Evolutionary conservation across 2,329 filamentous ascomycete genomes (phyloP).

Genomic region (Incumbomyces delicatus): DNA sequence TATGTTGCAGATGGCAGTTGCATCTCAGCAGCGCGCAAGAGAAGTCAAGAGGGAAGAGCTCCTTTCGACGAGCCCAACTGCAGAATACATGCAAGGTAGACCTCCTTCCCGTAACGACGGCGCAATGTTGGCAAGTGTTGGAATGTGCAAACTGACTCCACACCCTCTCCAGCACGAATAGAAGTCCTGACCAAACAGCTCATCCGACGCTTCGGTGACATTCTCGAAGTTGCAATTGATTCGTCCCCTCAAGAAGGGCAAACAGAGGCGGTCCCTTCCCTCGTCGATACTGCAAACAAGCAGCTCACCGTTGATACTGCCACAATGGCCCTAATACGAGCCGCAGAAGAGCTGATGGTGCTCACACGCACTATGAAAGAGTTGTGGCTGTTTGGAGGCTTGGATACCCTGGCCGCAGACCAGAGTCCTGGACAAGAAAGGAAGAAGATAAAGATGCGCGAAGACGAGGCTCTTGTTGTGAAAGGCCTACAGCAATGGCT

Average conservation of each 20-base stretch:
- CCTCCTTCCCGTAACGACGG: neutral
- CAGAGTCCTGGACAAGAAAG: constrained; percentile 31
- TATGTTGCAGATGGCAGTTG: neutral
- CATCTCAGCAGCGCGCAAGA: neutral
- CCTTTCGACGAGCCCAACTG: neutral
- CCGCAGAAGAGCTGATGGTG: constrained; percentile 52
- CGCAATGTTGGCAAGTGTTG: neutral
- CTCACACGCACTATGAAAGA: constrained; percentile 56
- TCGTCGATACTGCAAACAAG: constrained; percentile 46
- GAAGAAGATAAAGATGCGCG: constrained; percentile 33
- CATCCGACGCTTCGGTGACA: constrained; percentile 17
- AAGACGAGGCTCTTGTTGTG: constrained; percentile 36
- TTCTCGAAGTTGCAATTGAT: constrained; percentile 15
- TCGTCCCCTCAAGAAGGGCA: constrained; percentile 2
- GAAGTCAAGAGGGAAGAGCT: neutral
- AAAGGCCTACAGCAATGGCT: constrained; percentile 10
- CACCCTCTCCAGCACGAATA: constrained; percentile 12
- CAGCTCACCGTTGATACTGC: constrained; percentile 45
- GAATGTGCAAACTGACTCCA: neutral
- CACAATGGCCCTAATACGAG: constrained; percentile 49
- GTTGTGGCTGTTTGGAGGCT: constrained; percentile 56
- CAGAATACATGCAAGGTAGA: constrained; percentile 2
- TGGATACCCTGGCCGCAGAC: constrained; percentile 45
- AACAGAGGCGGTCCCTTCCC: constrained; percentile 10
- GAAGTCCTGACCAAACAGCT: constrained; percentile 15